A percentile compares a stretch with the other conserved stretches of the same genome.
phyloP scores from a whole-genome alignment of 495 filamentous ascomycete species.

The Umbilicaria muhlenbergii region DNA sequence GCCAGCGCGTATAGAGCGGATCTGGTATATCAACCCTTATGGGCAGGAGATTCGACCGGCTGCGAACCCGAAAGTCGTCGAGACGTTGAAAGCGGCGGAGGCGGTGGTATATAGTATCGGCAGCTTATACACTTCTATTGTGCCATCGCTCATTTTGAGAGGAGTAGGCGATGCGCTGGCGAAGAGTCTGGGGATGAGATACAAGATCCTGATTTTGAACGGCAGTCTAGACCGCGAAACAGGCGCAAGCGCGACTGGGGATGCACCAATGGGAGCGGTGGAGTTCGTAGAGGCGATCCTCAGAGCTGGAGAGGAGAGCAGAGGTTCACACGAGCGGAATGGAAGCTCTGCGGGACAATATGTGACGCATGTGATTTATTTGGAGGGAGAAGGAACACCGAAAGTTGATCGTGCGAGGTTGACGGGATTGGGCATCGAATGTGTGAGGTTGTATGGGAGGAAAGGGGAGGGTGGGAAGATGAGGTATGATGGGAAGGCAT shows the following conservation, averaged over 20 bases:
- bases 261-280: constrained; percentile 53
- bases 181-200: constrained; percentile 12
- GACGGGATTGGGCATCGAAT: constrained; percentile 52
- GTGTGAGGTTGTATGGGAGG: constrained; percentile 59
- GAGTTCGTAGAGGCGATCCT: constrained; percentile 73
- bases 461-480: constrained; percentile 39
- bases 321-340: constrained; percentile 16
- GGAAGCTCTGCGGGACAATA: constrained; percentile 30
- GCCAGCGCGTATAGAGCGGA: constrained; percentile 55
- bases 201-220: constrained; percentile 80
- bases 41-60: constrained; percentile 73
- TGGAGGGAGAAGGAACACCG: constrained; percentile 60
- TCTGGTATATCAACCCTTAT: constrained; percentile 98
- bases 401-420: constrained; percentile 51
- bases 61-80: constrained; percentile 65
- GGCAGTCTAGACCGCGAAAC: constrained; percentile 75
- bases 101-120: constrained; percentile 83
- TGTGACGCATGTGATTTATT: constrained; percentile 71
- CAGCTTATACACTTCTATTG: constrained; percentile 65
- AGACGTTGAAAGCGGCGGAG: constrained; percentile 41
- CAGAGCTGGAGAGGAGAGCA: constrained; percentile 37
- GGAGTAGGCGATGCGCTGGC: constrained; percentile 43
- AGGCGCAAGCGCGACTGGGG: constrained; percentile 40
- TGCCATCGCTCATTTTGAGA: constrained; percentile 57
- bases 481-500: constrained; percentile 61